Evolutionary conservation across 2,329 filamentous ascomycete genomes (phyloP), one percentile per base, ranked within the genome.

Genomic region (Hortaea sp.): DNA sequence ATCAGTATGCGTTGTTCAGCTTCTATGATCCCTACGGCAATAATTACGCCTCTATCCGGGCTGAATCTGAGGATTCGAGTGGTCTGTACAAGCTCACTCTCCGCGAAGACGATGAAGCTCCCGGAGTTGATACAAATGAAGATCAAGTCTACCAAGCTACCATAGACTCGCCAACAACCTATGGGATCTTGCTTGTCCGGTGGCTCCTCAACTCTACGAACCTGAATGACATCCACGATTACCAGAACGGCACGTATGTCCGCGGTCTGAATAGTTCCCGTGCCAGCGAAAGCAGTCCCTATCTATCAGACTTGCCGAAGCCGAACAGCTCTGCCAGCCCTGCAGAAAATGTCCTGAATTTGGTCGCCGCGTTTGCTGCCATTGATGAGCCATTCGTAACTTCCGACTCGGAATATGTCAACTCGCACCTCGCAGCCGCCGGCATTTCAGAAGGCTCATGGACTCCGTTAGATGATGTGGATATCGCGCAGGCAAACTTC

Each of bases 171-270:
- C 50, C 52, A 27, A 42, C 42, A n/a, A 45, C 44, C 6, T 48
- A 54, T 32, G 52, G 52, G 4, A 47, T 41, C 35, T 29, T 55
- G 5, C 39, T 55, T 10, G 41, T 53, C 31, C 53, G 53, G 7
- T 51, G 49, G 47, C 41, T 53, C 5, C 46, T 53, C 2, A 50
- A 51, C 10, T 30, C 35, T 4, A 49, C 46, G 4, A 53, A 53
- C 31, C 32, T 50, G 3, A 32, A 45, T 12, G 12, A 31, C 11
- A 37, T 55, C n/a, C 47, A 50, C 37, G 30, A 29, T 2, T 47
- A 43, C n/a, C 52, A 52, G 27, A 35, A 51, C 31, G 3, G 6
- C 20, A 30, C 31, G 5, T 11, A 9, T 9, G 32, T 35, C 32
- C 32, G 32, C 32, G 20, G 20, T 20, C 20, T 20, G 20, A 35